Conservation (phyloP, 129 eudicot species). For the sunflower (Helianthus annuus) region DNA sequence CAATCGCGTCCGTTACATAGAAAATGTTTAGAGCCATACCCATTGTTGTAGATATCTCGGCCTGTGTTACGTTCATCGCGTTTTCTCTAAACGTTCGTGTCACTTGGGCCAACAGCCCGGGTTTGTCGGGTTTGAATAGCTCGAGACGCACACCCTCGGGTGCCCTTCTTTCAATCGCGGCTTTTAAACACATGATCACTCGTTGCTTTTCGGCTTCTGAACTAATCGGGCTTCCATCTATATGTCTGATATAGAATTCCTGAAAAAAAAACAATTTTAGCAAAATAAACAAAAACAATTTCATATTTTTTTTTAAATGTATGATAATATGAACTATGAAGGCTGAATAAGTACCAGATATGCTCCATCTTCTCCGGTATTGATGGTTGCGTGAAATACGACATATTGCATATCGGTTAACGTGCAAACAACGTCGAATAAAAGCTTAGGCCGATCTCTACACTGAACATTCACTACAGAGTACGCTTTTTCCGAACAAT, state of each 20-base stretch:
- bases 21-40: slow-evolving; percentile 62
- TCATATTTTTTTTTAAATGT: too few species aligned
- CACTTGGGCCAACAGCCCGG: slow-evolving; percentile 78
- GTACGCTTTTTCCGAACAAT: slow-evolving; percentile 67
- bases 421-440: slow-evolving; percentile 88
- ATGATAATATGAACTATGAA: neutral
- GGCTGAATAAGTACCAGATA: slow-evolving; percentile 48
- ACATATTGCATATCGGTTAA: slow-evolving; percentile 87
- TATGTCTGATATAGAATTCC: slow-evolving; percentile 84
- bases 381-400: slow-evolving; percentile 81
- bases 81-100: slow-evolving; percentile 91
- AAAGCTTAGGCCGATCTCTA: slow-evolving; percentile 77
- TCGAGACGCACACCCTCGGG: slow-evolving; percentile 86
- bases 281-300: neutral
- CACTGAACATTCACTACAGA: slow-evolving; percentile 81
- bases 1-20: slow-evolving; percentile 72
- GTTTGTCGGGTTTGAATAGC: slow-evolving; percentile 50
- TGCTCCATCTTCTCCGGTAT: slow-evolving; percentile 57
- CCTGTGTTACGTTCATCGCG: slow-evolving; percentile 79
- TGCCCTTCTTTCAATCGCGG: slow-evolving; percentile 84
- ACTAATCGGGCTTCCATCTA: slow-evolving; percentile 79
- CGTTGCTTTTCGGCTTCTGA: slow-evolving; percentile 92
- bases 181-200: slow-evolving; percentile 68
- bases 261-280: slow-evolving; percentile 32
- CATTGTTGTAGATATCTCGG: slow-evolving; percentile 73